Evolutionary conservation across 441 rosid genomes (phyloP), one percentile per base, ranked within the genome.

Genomic region (Jatropha multifida): DNA sequence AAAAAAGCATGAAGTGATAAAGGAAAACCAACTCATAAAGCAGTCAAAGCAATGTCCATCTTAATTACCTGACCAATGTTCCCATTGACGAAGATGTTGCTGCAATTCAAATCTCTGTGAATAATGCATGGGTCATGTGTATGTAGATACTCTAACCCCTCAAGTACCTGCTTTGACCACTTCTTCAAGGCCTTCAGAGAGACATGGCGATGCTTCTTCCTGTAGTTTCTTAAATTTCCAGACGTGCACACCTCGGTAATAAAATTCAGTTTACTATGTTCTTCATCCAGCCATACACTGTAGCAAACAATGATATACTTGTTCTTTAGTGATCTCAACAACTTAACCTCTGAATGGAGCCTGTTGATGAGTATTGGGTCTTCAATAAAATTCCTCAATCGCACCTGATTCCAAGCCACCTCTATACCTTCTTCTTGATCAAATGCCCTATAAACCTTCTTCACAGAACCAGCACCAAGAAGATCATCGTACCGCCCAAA

Each of bases 321-420:
- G 80, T 88, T 89, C 79, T 82, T 84, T 83, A 89, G 74, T 1
- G 90, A 73, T 69, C 91, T 87, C 82, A 90, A 85, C 82, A 90
- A 78, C 81, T 84, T 72, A 71, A 86, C 93, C 87, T 90, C 95
- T 0, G 90, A 89, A 72, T 81, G 83, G 51, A 90, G 88, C 80
- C 92, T 68, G 41, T 83, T 84, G 79, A 90, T 83, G 68, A 90
- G 72, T 49, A 79, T 79, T 0, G 87, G 88, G 69, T 89, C 90
- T 23, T 85, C 87, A n/a, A 76, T 74, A 71, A 86, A 86, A 49
- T 83, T 82, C 54, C 86, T 75, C 80, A 90, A 72, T 56, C 84
- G 83, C 51, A 89, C 95, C 79, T 88, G 93, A 77, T 90, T 90
- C 95, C 95, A 90, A 2, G 93, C 95, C 77, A 89, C 93, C 82